These are phyloP conservation scores for Apiospora kogelbergensis DNA, from an alignment of 2,329 filamentous ascomycete genomes.

Conservation along the genomic window DNA sequence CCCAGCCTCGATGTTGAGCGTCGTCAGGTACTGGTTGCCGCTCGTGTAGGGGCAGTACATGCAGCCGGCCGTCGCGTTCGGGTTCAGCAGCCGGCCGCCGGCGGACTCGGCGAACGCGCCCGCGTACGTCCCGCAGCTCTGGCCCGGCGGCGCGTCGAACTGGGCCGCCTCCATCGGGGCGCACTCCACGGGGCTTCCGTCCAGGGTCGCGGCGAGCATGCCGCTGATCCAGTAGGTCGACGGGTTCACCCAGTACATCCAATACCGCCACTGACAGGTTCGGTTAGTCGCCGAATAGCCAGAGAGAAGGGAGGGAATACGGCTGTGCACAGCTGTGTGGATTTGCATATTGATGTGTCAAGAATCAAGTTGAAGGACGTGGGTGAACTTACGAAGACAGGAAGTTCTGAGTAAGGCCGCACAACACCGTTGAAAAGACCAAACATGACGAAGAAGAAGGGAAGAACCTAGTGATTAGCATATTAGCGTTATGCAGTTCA, in stretches of 20 bases:
- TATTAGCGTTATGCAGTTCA: neutral
- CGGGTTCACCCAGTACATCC: slow-evolving; percentile 69
- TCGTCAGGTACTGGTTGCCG: slow-evolving; percentile 62
- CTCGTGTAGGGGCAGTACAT: slow-evolving; percentile 66
- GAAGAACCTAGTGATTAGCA: slow-evolving; percentile 47
- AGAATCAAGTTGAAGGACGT: neutral
- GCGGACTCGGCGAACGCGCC: slow-evolving; percentile 51
- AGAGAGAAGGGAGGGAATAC: neutral
- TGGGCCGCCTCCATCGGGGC: slow-evolving; percentile 35
- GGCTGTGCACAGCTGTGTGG: neutral
- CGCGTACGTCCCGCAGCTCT: slow-evolving; percentile 67
- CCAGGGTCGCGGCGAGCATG: slow-evolving; percentile 63
- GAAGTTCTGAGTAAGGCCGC: slow-evolving; percentile 62
- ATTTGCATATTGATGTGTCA: neutral
- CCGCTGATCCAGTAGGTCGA: slow-evolving; percentile 72
- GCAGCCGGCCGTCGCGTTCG: slow-evolving; percentile 57
- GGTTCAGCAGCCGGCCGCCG: slow-evolving; percentile 65
- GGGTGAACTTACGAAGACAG: slow-evolving; percentile 48
- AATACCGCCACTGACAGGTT: slow-evolving; percentile 58
- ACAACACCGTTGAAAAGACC: slow-evolving; percentile 77
- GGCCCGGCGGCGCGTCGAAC: slow-evolving; percentile 61
- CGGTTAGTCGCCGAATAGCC: neutral
- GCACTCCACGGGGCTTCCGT: slow-evolving; percentile 50
- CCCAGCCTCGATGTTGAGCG: slow-evolving; percentile 45
- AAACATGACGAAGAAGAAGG: slow-evolving; percentile 81